Base-by-base conservation (phyloP, 345 rosid species). In the Moricandia moricandioides region DNA sequence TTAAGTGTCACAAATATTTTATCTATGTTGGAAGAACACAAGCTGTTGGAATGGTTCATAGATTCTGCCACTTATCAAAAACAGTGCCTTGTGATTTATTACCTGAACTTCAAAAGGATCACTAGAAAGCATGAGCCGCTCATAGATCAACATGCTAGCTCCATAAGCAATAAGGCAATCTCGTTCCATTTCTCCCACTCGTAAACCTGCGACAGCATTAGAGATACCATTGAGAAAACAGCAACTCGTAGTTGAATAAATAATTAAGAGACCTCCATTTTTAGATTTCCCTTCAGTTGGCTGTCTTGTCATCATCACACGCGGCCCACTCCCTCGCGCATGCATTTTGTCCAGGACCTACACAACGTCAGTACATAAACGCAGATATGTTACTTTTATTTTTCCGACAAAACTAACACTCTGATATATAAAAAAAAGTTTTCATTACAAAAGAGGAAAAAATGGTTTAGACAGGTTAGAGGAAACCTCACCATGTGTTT, bases 121-220 rank as follows among this genome's bases (percentile, higher is more conserved):
- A 74, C 98, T 94, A 47, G 98, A 94, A 61, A 88, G 17, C 97
- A 95, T 90, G 59, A 95, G 83, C 57, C 97, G 96, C 86, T 92
- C 96, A 26, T 70, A 88, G 59, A 95, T 87, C 80, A 95, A 81
- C 91, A 86, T 92, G 85, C 96, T 95, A 68, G 99, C 93, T 24
- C 99, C 99, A 78, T 95, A 95, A 65, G 97, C 97, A 70, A 95
- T 90, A 70, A 95, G 87, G 80, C 96, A 95, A 80, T 95, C 97
- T 31, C 97, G 88, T 62, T 92, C 99, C 97, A 90, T 95, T 82
- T 95, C 99, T 79, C 99, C 99, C 18, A 95, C 99, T 80, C 99
- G 70, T 64, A 95, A 82, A 58, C 98, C 97, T 93, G 80, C n/a
- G 72, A 71, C 70, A 74, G n/a, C 56, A 55, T 60, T 69, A 43